A percentile compares a stretch with the other conserved stretches of the same genome.
Evolutionary conservation across 257 asterid genomes (phyloP).

Genomic region (Solanum habrochaites): DNA sequence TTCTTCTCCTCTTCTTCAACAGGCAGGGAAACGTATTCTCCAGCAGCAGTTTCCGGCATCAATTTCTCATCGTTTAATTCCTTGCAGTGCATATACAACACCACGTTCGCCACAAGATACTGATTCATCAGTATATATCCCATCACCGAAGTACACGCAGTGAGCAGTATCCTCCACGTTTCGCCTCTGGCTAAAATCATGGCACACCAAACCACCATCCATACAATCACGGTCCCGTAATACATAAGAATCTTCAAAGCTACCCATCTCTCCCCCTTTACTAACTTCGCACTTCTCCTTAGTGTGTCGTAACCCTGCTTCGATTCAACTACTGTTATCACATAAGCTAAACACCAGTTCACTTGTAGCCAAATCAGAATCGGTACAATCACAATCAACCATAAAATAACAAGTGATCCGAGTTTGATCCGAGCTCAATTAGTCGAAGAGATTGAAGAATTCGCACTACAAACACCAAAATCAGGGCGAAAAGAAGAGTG

Average conservation of each 20-base stretch:
- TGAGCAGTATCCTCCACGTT: neutral
- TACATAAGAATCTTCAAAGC: neutral
- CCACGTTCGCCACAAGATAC: neutral
- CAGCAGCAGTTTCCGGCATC: neutral
- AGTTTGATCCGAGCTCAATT: neutral
- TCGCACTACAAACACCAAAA: neutral
- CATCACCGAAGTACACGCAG: neutral
- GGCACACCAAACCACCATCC: constrained; percentile 22
- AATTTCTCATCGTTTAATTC: neutral
- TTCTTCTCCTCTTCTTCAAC: neutral
- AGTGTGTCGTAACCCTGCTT: neutral
- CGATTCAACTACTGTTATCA: neutral
- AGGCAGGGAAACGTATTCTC: neutral
- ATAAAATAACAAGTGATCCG: neutral
- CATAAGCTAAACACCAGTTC: neutral
- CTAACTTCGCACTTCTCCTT: neutral
- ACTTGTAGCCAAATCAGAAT: neutral
- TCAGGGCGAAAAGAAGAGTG: neutral
- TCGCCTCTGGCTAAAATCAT: constrained; percentile 11
- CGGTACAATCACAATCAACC: neutral
- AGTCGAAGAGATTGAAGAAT: neutral
- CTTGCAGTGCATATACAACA: neutral
- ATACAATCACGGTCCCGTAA: constrained; percentile 21
- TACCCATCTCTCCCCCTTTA: neutral
- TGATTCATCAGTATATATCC: neutral